Base-by-base conservation (phyloP, 768 basidiomycete species). In the Punctularia strigosozonata region DNA sequence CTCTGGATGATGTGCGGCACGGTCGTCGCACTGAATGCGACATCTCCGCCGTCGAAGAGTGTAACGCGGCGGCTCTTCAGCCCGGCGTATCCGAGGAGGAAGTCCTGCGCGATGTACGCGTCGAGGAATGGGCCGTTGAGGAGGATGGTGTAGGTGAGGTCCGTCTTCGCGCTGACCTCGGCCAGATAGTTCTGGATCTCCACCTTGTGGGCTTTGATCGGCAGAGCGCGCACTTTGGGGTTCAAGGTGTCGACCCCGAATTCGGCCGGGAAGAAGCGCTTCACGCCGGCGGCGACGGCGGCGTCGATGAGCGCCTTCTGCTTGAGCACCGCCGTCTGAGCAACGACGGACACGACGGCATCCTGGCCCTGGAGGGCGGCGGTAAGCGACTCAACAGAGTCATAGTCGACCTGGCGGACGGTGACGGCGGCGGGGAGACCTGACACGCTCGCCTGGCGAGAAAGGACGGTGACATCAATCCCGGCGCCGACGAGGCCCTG, bases 261-360 rank as follows among this genome's bases (percentile, higher is more conserved):
- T 35, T 59, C 58, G 23, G 55, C 55, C 2, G 58, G 59, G 19
- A 62, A 43, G 25, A 51, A 57, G 25, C 57, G 34, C 26, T 57
- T 47, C n/a, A 54, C 56, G n/a, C 45, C 47, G 2, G 50, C 54
- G 0, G 45, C 43, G 42, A 56, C 60, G 3, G 56, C 50, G 5
- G 56, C 55, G 4, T 57, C 55, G 1, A 51, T 46, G 18, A 52
- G 52, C n/a, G 40, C 18, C 18, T 39, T 41, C 40, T 63, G 53
- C 4, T 41, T 40, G 3, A 39, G 44, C 19, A 48, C 31, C n/a
- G 43, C 46, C 5, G 51, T 44, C 4, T 46, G 36, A 18, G 50
- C 42, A 19, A 59, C 43, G n/a, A 51, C 44, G 17, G 50, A 58
- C 18, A 59, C 47, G 31, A 57, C 43, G 1, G 56, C 57, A 6